A percentile compares a stretch with the other conserved stretches of the same genome.
Evolutionary conservation across 768 basidiomycete genomes (phyloP).

Genomic region (Coprinellus micaceus): DNA sequence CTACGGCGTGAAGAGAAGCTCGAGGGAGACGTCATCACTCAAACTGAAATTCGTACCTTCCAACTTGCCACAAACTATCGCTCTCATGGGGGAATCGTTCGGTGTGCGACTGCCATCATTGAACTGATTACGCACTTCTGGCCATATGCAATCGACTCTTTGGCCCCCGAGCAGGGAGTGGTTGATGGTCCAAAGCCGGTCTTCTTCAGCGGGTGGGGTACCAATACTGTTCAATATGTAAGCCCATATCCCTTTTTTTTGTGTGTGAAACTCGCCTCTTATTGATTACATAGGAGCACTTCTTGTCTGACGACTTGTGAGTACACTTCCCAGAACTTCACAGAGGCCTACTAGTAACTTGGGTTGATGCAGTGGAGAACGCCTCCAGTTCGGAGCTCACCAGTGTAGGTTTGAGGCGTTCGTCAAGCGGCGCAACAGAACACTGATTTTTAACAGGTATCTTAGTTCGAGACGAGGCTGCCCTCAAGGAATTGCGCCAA

Average conservation of each 20-base stretch:
- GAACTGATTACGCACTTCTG: constrained; percentile 58
- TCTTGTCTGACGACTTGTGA: constrained; percentile 53
- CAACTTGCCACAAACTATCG: constrained; percentile 62
- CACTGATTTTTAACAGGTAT: constrained; percentile 44
- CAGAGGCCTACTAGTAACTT: too few relatives aligned
- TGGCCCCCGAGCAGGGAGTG: constrained; percentile 53
- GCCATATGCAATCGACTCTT: constrained; percentile 60
- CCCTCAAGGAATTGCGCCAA: constrained; percentile 41
- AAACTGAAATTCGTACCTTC: constrained; percentile 33
- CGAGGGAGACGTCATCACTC: not conserved
- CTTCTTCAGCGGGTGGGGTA: constrained; percentile 51
- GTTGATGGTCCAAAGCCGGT: constrained; percentile 56
- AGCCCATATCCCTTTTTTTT: not conserved
- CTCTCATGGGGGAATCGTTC: constrained; percentile 68
- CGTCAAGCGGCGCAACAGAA: not conserved
- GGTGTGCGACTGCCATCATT: constrained; percentile 63
- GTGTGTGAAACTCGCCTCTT: too few relatives aligned
- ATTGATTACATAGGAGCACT: constrained; percentile 40
- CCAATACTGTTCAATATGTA: constrained; percentile 39
- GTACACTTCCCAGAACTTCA: constrained; percentile 11
- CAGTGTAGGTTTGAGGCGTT: constrained; percentile 45
- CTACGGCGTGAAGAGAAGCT: not conserved
- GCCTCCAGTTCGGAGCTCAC: constrained; percentile 57
- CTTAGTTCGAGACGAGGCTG: constrained; percentile 58
- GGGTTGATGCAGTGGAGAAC: constrained; percentile 37